Percentiles rank a stretch among this genome's conserved stretches.
phyloP scores from a whole-genome alignment of 2,329 filamentous ascomycete genomes.

The Colletotrichum eremochloae region DNA sequence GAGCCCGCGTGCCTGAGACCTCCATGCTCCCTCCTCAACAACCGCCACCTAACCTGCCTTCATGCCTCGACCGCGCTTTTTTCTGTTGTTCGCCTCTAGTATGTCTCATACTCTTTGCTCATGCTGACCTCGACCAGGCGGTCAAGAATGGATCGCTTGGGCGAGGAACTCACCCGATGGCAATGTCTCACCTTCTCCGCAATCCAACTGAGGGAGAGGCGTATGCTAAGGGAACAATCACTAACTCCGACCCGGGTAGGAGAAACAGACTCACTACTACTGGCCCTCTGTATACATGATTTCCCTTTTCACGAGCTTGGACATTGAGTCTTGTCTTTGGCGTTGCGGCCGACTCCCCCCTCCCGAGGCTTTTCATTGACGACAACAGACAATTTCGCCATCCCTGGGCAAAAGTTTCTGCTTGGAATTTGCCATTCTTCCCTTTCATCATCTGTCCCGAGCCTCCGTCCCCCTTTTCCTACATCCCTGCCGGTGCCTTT shows the following conservation, averaged over 20 bases:
- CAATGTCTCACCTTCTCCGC: conserved; percentile 39
- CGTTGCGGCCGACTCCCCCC: conserved; percentile 30
- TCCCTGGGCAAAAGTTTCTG: conserved; percentile 14
- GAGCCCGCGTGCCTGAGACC: conserved; percentile 27
- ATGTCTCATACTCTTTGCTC: conserved; percentile 12
- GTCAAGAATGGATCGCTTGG: conserved; percentile 40
- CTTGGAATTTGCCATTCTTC: neutral
- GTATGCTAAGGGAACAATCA: conserved; percentile 28
- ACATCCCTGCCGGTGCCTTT: neutral
- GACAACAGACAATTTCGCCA: conserved; percentile 7
- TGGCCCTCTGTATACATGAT: conserved; percentile 18
- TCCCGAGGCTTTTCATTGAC: conserved; percentile 25
- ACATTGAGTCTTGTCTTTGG: conserved; percentile 25
- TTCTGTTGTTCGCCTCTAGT: neutral
- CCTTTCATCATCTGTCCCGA: neutral
- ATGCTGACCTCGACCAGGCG: conserved; percentile 15
- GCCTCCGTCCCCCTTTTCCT: neutral
- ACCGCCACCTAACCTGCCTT: neutral
- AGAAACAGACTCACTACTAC: conserved; percentile 4
- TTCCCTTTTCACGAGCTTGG: conserved; percentile 14
- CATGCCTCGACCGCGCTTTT: neutral
- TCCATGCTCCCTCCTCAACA: neutral
- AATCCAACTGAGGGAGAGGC: conserved; percentile 38
- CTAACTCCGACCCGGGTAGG: conserved; percentile 6
- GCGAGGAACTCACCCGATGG: conserved; percentile 21